Percentiles rank a stretch among this genome's conserved stretches.
phyloP scores from a whole-genome alignment of 805 yeast species.

The Ogataea dorogensis region DNA sequence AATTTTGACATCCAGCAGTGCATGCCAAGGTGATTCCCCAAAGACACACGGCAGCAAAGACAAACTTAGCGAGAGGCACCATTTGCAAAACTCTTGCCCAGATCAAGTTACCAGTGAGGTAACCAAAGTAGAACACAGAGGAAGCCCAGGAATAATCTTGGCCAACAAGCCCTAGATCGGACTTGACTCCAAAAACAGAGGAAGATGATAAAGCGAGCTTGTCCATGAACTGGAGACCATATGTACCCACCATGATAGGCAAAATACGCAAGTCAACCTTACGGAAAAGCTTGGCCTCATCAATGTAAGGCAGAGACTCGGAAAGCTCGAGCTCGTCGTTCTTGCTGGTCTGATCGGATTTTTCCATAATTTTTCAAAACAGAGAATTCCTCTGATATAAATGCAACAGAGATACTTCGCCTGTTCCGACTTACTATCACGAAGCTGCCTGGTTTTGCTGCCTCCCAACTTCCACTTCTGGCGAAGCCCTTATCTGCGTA shows the following conservation, averaged over 20 bases:
- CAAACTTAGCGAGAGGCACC: constrained; percentile 55
- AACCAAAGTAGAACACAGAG: constrained; percentile 51
- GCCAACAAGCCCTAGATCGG: constrained; percentile 49
- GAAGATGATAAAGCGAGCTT: constrained; percentile 52
- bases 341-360: constrained; percentile 5
- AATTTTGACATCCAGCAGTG: constrained; percentile 42
- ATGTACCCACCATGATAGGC: constrained; percentile 49
- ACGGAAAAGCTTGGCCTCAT: constrained; percentile 22
- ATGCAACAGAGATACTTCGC: no score
- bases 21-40: constrained; percentile 69
- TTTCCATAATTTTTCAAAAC: neutral
- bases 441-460: no score
- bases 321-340: constrained; percentile 15
- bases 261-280: constrained; percentile 52
- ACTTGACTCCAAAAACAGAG: constrained; percentile 53
- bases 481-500: neutral
- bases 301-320: constrained; percentile 16
- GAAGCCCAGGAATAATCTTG: constrained; percentile 36
- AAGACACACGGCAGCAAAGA: constrained; percentile 45
- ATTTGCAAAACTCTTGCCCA: constrained; percentile 48
- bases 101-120: constrained; percentile 54
- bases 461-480: neutral
- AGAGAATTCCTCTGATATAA: neutral
- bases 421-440: no score
- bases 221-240: constrained; percentile 53